Percentiles rank a stretch among this genome's conserved stretches.
Conservation (phyloP, 1,284 basidiomycete species). For the Stereum hirsutum region DNA sequence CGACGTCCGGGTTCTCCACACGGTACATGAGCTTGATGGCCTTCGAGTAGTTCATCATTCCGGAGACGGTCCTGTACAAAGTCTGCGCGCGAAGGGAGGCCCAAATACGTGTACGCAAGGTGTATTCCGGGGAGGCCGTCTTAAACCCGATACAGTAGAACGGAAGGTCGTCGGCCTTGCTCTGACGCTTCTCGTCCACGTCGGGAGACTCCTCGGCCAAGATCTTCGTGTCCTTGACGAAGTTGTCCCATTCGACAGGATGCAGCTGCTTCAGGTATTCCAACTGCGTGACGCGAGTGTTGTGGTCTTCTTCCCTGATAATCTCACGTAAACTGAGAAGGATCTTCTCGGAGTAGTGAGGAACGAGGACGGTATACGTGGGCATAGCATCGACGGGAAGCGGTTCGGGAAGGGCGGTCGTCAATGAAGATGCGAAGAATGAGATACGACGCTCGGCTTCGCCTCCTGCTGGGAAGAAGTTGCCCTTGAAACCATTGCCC, state of each 20-base stretch:
- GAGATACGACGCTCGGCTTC: constrained; percentile 95
- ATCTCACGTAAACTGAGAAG: constrained; percentile 90
- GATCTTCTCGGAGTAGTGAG: constrained; percentile 97
- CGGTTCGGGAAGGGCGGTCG: constrained; percentile 87
- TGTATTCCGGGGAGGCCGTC: constrained; percentile 97
- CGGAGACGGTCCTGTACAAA: constrained; percentile 99
- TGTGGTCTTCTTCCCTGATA: constrained; percentile 94
- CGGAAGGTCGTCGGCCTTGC: constrained; percentile 88
- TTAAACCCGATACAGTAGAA: constrained; percentile 99
- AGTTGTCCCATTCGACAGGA: constrained; percentile 99
- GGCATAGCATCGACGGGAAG: constrained; percentile 95
- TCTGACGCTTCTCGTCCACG: constrained; percentile 68
- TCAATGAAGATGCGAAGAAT: constrained; percentile 94
- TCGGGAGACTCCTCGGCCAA: constrained; percentile 83
- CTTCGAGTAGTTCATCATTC: constrained; percentile 99
- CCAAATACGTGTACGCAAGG: constrained; percentile 98
- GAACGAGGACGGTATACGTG: constrained; percentile 92
- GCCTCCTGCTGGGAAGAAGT: constrained; percentile 90
- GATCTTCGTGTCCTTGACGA: constrained; percentile 99
- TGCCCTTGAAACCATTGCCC: constrained; percentile 59
- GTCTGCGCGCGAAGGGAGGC: constrained; percentile 98
- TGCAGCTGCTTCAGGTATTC: constrained; percentile 99
- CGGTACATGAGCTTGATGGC: constrained; percentile 99
- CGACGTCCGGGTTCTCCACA: constrained; percentile 98
- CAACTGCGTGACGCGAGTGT: constrained; percentile 87